phyloP scores from a whole-genome alignment of 768 basidiomycete genomes.

The Kwoniella dendrophila region DNA sequence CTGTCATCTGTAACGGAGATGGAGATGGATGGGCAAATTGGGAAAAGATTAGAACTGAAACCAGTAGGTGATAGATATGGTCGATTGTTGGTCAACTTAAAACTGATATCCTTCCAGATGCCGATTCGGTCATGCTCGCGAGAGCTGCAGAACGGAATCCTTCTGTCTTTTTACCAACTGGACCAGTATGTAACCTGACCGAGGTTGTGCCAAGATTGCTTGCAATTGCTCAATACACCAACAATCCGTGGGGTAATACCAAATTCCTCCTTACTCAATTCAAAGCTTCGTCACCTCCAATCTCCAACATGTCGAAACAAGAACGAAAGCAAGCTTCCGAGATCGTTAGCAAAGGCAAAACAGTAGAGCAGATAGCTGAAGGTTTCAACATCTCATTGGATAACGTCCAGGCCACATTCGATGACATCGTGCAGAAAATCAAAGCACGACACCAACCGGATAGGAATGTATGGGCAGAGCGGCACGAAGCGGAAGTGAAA shows the following conservation, averaged over 20 bases:
- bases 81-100: background rate
- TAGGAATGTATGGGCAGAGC: conserved; percentile 23
- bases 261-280: conserved; percentile 86
- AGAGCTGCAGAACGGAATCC: conserved; percentile 92
- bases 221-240: conserved; percentile 64
- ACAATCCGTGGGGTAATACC: conserved; percentile 78
- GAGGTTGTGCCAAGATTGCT: conserved; percentile 68
- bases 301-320: conserved; percentile 60
- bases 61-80: conserved; percentile 64
- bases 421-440: conserved; percentile 24
- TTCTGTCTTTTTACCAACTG: conserved; percentile 70
- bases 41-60: conserved; percentile 70
- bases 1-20: conserved; percentile 93
- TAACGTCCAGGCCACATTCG: conserved; percentile 24
- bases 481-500: conserved; percentile 27
- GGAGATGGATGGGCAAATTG: conserved; percentile 78
- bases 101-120: conserved; percentile 60
- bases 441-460: conserved; percentile 6
- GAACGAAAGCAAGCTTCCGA: conserved; percentile 65
- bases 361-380: conserved; percentile 43
- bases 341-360: conserved; percentile 65
- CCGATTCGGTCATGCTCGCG: conserved; percentile 94
- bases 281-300: conserved; percentile 65
- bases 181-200: conserved; percentile 69
- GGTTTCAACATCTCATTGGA: conserved; percentile 26